Percentiles rank a stretch among this genome's conserved stretches.
These are phyloP conservation scores for Klebsormidium nitens DNA, from an alignment of 139 green algal genomes.

Conservation along the genomic window DNA sequence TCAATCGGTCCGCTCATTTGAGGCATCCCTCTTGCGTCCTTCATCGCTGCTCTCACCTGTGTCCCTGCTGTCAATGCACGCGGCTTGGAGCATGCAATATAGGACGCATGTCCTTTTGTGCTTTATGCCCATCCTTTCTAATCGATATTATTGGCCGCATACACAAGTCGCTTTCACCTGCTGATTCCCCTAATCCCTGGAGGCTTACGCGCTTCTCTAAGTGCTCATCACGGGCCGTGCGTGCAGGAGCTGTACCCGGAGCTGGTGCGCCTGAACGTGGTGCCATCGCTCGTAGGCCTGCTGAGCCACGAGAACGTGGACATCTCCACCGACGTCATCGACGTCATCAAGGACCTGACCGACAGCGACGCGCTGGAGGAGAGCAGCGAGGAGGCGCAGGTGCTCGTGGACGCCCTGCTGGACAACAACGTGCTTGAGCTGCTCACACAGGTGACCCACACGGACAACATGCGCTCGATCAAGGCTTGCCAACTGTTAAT, in stretches of 20 bases:
- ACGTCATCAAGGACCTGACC: slow-evolving; percentile 81
- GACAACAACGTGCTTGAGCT: slow-evolving; percentile 62
- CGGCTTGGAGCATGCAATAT: no score
- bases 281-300: slow-evolving; percentile 72
- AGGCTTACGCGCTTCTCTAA: no score
- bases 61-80: no score
- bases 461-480: no score
- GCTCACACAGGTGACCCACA: slow-evolving; percentile 62
- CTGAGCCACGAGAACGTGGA: slow-evolving; percentile 92
- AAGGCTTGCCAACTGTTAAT: no score
- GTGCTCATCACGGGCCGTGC: no score
- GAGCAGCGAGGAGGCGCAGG: slow-evolving; percentile 40
- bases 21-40: background rate
- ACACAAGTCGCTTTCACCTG: no score
- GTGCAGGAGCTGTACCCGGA: slow-evolving; percentile 76
- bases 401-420: slow-evolving; percentile 66
- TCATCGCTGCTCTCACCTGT: background rate
- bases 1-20: background rate
- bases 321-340: slow-evolving; percentile 42
- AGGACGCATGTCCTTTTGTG: no score
- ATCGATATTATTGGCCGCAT: no score
- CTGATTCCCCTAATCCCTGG: no score
- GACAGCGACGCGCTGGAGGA: slow-evolving; percentile 72
- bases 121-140: no score
- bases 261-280: slow-evolving; percentile 53